Conservation (phyloP, 106 monocot species). For the Cymbidium sinense region DNA sequence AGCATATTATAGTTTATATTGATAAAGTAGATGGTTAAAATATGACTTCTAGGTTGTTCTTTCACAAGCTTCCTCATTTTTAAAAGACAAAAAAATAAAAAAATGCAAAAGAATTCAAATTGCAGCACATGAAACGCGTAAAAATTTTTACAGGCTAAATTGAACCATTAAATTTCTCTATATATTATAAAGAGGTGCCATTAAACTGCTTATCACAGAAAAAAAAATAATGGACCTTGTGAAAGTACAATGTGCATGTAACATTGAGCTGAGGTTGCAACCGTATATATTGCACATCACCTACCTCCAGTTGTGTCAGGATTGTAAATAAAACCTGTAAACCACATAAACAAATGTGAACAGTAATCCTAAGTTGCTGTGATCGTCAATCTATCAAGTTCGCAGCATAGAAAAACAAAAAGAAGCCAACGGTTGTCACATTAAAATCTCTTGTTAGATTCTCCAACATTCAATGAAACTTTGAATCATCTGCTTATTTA, state of each 20-base stretch:
- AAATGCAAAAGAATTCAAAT: neutral
- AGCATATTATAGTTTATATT: too few relatives aligned
- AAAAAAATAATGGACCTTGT: slow-evolving; percentile 51
- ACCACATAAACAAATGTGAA: neutral
- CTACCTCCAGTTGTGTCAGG: slow-evolving; percentile 82
- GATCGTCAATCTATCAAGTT: neutral
- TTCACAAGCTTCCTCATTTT: too few relatives aligned
- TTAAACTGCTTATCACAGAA: neutral
- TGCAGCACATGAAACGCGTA: neutral
- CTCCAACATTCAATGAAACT: neutral
- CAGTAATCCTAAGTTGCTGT: neutral
- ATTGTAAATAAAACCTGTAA: slow-evolving; percentile 81
- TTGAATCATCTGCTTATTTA: neutral
- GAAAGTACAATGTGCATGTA: slow-evolving; percentile 82
- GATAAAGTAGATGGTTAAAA: too few relatives aligned
- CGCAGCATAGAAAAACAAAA: neutral
- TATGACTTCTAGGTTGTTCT: too few relatives aligned
- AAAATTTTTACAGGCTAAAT: neutral
- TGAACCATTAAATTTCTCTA: neutral
- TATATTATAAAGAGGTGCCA: neutral
- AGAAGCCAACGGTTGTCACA: neutral
- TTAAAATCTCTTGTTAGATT: neutral
- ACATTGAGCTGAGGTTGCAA: slow-evolving; percentile 59
- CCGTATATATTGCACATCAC: slow-evolving; percentile 63
- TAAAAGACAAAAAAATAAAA: too few relatives aligned